Evolutionary conservation across 1,284 basidiomycete genomes (phyloP).

Genomic region (Meripilus lineatus): DNA sequence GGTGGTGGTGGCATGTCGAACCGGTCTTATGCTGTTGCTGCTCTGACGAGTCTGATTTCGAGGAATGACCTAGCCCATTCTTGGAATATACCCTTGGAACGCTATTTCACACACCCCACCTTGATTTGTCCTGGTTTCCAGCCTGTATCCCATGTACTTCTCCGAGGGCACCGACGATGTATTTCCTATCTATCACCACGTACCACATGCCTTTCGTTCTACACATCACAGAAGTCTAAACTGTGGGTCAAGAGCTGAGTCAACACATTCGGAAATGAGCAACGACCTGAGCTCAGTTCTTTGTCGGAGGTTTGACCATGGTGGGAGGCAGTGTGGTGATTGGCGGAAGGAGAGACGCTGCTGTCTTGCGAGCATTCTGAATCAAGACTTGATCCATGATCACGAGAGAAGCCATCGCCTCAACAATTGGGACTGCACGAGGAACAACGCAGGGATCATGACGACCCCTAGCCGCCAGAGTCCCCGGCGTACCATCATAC

Average conservation of each 20-base stretch:
- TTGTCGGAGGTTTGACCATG: constrained; percentile 58
- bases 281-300: too few species aligned
- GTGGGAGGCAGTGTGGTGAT: constrained; percentile 84
- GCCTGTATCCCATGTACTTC: too few species aligned
- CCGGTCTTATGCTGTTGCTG: constrained; percentile 54
- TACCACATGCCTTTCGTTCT: too few species aligned
- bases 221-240: too few species aligned
- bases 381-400: constrained; percentile 91
- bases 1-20: constrained; percentile 76
- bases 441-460: constrained; percentile 99
- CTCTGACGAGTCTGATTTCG: constrained; percentile 31
- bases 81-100: too few species aligned
- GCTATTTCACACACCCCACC: too few species aligned
- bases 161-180: too few species aligned
- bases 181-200: too few species aligned
- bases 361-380: constrained; percentile 76
- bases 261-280: too few species aligned
- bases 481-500: constrained; percentile 88
- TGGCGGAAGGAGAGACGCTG: constrained; percentile 64
- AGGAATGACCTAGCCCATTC: too few species aligned
- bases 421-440: constrained; percentile 96
- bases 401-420: constrained; percentile 95
- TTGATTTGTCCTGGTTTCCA: too few species aligned
- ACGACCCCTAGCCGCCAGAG: constrained; percentile 86
- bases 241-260: too few species aligned